These are phyloP conservation scores for Amaranthus tricolor DNA, from an alignment of 179 eudicot species.

Conservation along the genomic window DNA sequence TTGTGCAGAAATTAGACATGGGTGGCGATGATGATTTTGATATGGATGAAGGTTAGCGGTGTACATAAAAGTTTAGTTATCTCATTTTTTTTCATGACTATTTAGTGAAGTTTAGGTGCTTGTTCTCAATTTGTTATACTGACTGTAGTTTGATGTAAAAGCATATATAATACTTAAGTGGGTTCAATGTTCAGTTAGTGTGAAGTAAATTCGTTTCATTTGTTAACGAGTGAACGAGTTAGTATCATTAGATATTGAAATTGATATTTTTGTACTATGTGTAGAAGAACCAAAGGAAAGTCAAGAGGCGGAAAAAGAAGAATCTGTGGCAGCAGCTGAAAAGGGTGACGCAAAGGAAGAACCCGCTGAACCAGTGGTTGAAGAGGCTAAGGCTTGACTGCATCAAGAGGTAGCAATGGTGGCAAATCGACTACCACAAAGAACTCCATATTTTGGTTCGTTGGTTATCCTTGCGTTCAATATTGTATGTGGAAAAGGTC, in stretches of 20 bases:
- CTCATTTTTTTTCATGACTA: background rate
- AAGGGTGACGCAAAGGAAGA: slow-evolving; percentile 21
- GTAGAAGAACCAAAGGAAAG: slow-evolving; percentile 21
- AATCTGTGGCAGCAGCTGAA: slow-evolving; percentile 7
- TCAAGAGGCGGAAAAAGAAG: slow-evolving; percentile 21
- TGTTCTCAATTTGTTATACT: background rate
- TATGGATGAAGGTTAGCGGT: slow-evolving; percentile 35
- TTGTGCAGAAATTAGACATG: slow-evolving; percentile 35
- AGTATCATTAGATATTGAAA: background rate
- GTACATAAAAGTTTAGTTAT: background rate
- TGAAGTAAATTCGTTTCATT: background rate
- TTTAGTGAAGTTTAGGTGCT: background rate
- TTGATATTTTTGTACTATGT: background rate
- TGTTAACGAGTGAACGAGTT: background rate
- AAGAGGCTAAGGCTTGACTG: slow-evolving; percentile 31
- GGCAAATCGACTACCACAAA: background rate
- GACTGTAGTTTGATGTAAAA: background rate
- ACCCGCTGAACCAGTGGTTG: slow-evolving; percentile 29
- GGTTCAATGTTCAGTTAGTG: background rate
- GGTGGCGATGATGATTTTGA: slow-evolving; percentile 38
- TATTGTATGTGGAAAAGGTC: too few relatives aligned
- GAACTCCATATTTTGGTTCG: background rate
- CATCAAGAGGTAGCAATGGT: background rate
- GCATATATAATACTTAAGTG: too few relatives aligned
- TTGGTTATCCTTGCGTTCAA: too few relatives aligned